Evolutionary conservation across 2,329 filamentous ascomycete genomes (phyloP).

Genomic region (Talaromyces verruculosus): DNA sequence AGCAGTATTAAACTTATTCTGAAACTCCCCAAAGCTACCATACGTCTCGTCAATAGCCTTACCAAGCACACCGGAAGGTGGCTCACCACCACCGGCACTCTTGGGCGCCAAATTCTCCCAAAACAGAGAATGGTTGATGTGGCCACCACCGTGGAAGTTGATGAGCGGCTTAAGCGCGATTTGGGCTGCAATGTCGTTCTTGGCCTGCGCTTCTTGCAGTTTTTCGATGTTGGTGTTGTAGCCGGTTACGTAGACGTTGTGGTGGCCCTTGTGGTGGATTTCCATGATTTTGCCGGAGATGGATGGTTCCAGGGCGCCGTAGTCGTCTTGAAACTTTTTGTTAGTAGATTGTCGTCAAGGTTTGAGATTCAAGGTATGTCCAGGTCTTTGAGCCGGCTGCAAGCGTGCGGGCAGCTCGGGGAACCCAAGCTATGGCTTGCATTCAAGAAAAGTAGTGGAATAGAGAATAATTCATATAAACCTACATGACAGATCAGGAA

Average conservation of each 20-base stretch:
- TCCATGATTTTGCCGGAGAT: constrained; percentile 94
- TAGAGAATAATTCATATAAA: constrained; percentile 15
- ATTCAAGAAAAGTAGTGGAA: neutral
- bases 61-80: constrained; percentile 58
- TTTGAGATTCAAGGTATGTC: neutral
- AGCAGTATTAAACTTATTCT: constrained; percentile 64
- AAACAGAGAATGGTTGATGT: constrained; percentile 65
- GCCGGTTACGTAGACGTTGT: constrained; percentile 88
- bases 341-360: neutral
- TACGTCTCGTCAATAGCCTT: constrained; percentile 61
- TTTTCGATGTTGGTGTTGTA: constrained; percentile 79
- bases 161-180: constrained; percentile 61
- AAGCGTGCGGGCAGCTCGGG: neutral
- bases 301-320: constrained; percentile 82
- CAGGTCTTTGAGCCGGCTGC: neutral
- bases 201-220: constrained; percentile 58
- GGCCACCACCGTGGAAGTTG: constrained; percentile 65
- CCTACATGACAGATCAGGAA: constrained; percentile 82
- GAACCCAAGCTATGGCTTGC: neutral
- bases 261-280: constrained; percentile 91
- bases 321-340: constrained; percentile 68
- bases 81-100: constrained; percentile 61
- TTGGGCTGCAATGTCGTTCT: constrained; percentile 56
- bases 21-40: constrained; percentile 59
- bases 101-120: constrained; percentile 68